Base-by-base conservation (phyloP, 768 basidiomycete genomes). In the Paxillus ammoniavirescens region DNA sequence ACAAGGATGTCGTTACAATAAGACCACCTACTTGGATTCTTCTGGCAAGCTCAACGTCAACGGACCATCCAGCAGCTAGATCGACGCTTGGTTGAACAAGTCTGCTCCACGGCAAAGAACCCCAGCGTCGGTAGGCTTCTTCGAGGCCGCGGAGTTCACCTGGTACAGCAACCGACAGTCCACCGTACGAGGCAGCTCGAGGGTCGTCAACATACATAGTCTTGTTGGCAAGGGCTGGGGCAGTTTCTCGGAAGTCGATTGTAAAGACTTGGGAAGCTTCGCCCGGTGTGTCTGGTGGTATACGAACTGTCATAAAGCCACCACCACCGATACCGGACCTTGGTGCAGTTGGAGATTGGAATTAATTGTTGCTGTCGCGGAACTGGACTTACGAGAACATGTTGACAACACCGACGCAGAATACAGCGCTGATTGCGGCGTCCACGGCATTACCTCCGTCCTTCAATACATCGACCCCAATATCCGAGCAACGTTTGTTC, bases 361-460 rank as follows among this genome's bases (percentile, higher is more conserved):
- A 47, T 12, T 59, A 54, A n/a, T 31, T 23, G 18, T 18, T 35
- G 41, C 15, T 56, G 37, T 42, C 9, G 17, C 33, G 60, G 17
- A 30, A 10, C 13, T 14, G 4, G 13, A 78, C 83, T 65, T 63
- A 93, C 79, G 91, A 91, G 67, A 94, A 97, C 85, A 92, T 92
- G 68, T 93, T 94, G 47, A 93, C 82, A 3, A 91, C 86, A 5
- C 90, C 89, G 33, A 75, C 74, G 65, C 96, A 98, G 23, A 98
- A 75, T 0, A 87, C 83, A 0, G 89, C 79, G 18, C 84, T 82
- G 50, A 98, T 83, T 0, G 84, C 88, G 0, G 96, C 87, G 59
- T 98, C 96, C 14, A 96, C 83, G 0, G 95, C 94, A 62, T 90
- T 95, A 15, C 96, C 96, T 26, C 93, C 94, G 8, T 83, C 80